Conservation (phyloP, 2,329 filamentous ascomycete species). For the Dactylellina sp. region DNA sequence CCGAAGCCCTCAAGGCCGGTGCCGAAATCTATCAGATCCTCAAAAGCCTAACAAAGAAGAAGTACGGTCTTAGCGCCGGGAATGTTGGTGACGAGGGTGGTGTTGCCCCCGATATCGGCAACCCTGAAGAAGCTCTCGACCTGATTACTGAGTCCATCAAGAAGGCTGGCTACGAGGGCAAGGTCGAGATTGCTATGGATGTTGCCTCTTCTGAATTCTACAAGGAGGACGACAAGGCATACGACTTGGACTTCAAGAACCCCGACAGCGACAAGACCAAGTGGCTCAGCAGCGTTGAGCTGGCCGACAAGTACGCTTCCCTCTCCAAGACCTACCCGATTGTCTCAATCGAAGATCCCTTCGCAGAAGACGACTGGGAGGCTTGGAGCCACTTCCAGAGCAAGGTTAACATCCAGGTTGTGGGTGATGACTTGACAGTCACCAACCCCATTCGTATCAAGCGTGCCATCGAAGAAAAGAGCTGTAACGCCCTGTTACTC, state of each 20-base stretch:
- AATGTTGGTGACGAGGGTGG: constrained; percentile 99
- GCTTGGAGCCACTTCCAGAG: constrained; percentile 99
- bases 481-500: constrained; percentile 95
- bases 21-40: constrained; percentile 98
- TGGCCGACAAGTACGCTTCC: constrained; percentile 88
- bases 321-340: constrained; percentile 97
- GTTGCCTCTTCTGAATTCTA: constrained; percentile 99
- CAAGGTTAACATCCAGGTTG: constrained; percentile 97
- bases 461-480: constrained; percentile 99
- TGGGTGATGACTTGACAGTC: constrained; percentile 96
- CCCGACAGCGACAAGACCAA: constrained; percentile 93
- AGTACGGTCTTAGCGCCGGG: constrained; percentile 97
- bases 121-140: constrained; percentile 93
- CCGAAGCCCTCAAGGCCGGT: constrained; percentile 95
- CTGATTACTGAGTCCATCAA: constrained; percentile 96
- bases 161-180: constrained; percentile 91
- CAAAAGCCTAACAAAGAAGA: constrained; percentile 97
- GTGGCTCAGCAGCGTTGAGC: constrained; percentile 99
- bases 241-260: constrained; percentile 99
- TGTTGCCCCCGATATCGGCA: constrained; percentile 99
- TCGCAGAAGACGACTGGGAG: constrained; percentile 99
- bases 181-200: constrained; percentile 99
- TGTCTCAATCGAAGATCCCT: constrained; percentile 98
- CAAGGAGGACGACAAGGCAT: constrained; percentile 97
- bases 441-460: constrained; percentile 99